phyloP scores from a whole-genome alignment of 1,139 yeast genomes.

The Debaryomycetaceae sp. region DNA sequence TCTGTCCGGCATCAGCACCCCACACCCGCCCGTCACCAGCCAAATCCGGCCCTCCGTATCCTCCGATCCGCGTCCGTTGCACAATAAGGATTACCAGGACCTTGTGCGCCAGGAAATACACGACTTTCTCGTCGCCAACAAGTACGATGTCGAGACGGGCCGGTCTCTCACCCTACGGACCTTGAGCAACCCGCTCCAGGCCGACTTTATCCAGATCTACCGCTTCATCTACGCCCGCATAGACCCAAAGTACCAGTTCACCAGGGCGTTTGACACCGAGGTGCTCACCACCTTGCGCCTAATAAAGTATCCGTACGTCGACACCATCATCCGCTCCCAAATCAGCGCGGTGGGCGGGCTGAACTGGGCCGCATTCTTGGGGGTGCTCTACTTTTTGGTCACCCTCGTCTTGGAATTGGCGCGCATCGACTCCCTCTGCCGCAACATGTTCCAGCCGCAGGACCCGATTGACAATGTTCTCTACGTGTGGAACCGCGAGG shows the following conservation, averaged over 20 bases:
- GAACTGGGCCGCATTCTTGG: slow-evolving; percentile 78
- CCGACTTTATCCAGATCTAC: slow-evolving; percentile 69
- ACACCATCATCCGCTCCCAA: slow-evolving; percentile 70
- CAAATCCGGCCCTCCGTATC: slow-evolving; percentile 4
- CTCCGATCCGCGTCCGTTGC: slow-evolving; percentile 69
- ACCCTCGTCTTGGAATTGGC: slow-evolving; percentile 42
- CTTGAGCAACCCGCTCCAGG: slow-evolving; percentile 73
- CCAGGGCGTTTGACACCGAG: slow-evolving; percentile 63
- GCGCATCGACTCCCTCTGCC: slow-evolving; percentile 19
- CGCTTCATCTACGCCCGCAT: slow-evolving; percentile 66
- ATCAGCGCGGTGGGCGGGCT: slow-evolving; percentile 89
- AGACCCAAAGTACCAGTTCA: slow-evolving; percentile 71
- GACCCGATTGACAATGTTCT: slow-evolving; percentile 48
- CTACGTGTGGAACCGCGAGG: slow-evolving; percentile 52
- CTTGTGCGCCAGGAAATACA: slow-evolving; percentile 56
- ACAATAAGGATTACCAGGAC: slow-evolving; percentile 60
- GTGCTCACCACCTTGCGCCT: slow-evolving; percentile 56
- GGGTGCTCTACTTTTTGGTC: slow-evolving; percentile 73
- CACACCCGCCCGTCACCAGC: slow-evolving; percentile 3
- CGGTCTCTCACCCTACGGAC: slow-evolving; percentile 59
- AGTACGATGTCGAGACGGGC: slow-evolving; percentile 65
- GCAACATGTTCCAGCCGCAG: slow-evolving; percentile 19
- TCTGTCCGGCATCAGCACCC: slow-evolving; percentile 4
- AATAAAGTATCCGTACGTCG: slow-evolving; percentile 71
- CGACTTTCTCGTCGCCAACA: slow-evolving; percentile 50